Base-by-base conservation (phyloP, 2,329 filamentous ascomycete species). In the Niveomyces coronatus region DNA sequence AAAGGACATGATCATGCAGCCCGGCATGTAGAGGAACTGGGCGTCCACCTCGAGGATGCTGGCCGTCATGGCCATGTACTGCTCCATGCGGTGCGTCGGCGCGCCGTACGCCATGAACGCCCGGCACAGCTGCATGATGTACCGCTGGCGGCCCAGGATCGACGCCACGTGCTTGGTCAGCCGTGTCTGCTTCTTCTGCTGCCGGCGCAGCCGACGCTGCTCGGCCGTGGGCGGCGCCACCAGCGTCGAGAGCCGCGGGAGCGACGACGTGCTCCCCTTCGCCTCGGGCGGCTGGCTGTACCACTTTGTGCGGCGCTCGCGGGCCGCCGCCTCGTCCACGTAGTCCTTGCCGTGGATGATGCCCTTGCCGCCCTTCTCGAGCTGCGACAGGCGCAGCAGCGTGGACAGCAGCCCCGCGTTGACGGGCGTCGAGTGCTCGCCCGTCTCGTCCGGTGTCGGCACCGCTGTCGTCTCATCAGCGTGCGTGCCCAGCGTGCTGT, bases 1-100 rank as follows among this genome's bases (percentile, higher is more conserved):
- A 22, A 41, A 41, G 20, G 28, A 31, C 32, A 41, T 36, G 28
- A 40, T 17, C 38, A 40, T 40, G 32, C 38, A 41, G 26, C 32
- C 27, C 9, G 39, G 39, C 32, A 41, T 35, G 39, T 41, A 41
- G 15, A 41, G 39, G 23, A 36, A 41, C 33, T 41, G 39, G 9
- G 32, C 39, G 19, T 17, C 23, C 15, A 41, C 27, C 7, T 40
- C 38, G 31, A 40, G 31, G 13, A 31, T 31, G 7, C 14, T 16
- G 18, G 38, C 38, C 24, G 38, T 35, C 31, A 40, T 30, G 31
- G 20, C 32, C 38, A 40, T 40, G 32, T 36, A 40, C 32, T 36
- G 31, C 27, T 40, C 38, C 15, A 40, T 19, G 10, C 38, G 38
- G 23, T 40, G 38, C 13, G 38, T 40, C 11, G 38, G 38, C 18